Percentiles rank a stretch among this genome's conserved stretches.
Conservation (phyloP, 2,329 filamentous ascomycete species). For the Chaetomiaceae sp. region DNA sequence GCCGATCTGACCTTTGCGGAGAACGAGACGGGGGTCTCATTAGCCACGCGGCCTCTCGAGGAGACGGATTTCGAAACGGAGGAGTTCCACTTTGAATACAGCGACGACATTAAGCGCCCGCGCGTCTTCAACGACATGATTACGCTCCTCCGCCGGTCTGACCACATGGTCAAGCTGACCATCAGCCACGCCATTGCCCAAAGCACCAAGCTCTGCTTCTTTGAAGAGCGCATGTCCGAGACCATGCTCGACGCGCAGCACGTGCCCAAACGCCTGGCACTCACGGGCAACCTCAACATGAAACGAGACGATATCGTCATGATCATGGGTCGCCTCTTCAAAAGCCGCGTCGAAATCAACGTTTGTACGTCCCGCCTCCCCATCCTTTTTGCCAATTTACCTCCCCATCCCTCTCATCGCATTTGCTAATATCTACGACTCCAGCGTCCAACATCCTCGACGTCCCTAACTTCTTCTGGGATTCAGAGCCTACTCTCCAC, state of each 20-base stretch:
- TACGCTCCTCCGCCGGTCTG: constrained; percentile 76
- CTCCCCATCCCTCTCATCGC: not conserved
- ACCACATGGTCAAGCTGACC: constrained; percentile 98
- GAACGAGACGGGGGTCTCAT: constrained; percentile 54
- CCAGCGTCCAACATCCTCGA: constrained; percentile 90
- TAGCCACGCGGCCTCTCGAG: constrained; percentile 72
- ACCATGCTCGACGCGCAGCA: constrained; percentile 93
- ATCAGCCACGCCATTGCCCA: constrained; percentile 97
- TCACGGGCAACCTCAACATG: constrained; percentile 89
- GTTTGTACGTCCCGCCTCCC: constrained; percentile 62
- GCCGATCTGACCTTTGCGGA: constrained; percentile 89
- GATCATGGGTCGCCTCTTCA: constrained; percentile 85
- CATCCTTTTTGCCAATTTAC: not conserved
- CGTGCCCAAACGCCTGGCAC: constrained; percentile 79
- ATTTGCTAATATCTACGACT: constrained; percentile 18
- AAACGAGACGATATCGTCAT: constrained; percentile 85
- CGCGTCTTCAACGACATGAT: constrained; percentile 99
- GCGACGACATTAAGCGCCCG: constrained; percentile 73
- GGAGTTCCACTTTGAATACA: constrained; percentile 98
- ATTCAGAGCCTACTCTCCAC: constrained; percentile 89
- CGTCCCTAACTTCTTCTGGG: constrained; percentile 97
- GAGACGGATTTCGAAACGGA: constrained; percentile 95
- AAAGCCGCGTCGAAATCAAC: constrained; percentile 93
- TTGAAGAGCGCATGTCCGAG: constrained; percentile 90
- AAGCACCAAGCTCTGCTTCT: constrained; percentile 92